Percentiles rank a stretch among this genome's conserved stretches.
Conservation (phyloP, 1,284 basidiomycete genomes). For the Pisolithus thermaeus region DNA sequence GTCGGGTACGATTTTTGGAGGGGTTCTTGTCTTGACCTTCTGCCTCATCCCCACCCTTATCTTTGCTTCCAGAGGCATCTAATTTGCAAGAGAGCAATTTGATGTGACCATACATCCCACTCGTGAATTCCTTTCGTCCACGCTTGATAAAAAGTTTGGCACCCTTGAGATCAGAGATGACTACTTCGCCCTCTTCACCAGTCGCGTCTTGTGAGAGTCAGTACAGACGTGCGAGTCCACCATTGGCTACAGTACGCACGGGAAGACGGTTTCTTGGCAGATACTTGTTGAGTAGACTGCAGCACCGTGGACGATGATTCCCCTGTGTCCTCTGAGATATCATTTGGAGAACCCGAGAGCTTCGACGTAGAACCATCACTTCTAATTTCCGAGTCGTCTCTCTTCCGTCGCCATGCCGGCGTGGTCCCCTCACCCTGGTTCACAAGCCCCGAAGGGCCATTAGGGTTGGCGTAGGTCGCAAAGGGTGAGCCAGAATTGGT, state of each 20-base stretch:
- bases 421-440: conserved; percentile 9
- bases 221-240: not conserved
- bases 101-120: conserved; percentile 54
- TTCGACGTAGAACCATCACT: conserved; percentile 7
- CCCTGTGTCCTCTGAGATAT: conserved; percentile 1
- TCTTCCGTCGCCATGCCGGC: conserved; percentile 22
- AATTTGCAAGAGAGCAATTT: conserved; percentile 45
- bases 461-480: conserved; percentile 22
- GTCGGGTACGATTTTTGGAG: conserved; percentile 20
- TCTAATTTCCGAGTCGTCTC: conserved; percentile 4
- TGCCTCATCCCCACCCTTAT: not conserved
- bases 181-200: conserved; percentile 59
- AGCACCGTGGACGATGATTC: conserved; percentile 3
- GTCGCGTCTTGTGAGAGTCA: conserved; percentile 32
- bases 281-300: not conserved
- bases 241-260: not conserved
- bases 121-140: conserved; percentile 50
- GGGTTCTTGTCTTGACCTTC: conserved; percentile 4
- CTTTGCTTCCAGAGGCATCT: not conserved
- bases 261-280: conserved; percentile 1
- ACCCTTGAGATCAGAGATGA: conserved; percentile 49
- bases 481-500: conserved; percentile 40
- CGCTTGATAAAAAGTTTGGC: conserved; percentile 58
- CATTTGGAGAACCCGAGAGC: conserved; percentile 16
- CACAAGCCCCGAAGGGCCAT: conserved; percentile 17